Evolutionary conservation across 371 early-diverging fungal genomes (phyloP).

Genomic region (Syncephalastrum sp.): DNA sequence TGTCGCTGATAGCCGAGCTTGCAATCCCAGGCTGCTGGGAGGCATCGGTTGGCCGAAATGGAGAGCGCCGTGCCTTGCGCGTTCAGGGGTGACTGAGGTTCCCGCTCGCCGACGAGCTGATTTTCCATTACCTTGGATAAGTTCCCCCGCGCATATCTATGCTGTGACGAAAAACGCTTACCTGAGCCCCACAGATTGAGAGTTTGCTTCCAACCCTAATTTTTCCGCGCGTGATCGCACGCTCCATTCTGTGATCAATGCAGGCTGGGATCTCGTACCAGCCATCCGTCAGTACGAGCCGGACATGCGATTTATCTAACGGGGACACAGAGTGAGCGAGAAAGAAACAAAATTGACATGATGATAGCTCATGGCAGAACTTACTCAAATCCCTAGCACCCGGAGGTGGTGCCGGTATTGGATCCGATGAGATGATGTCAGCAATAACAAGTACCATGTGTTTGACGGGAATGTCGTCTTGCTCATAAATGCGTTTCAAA

Average conservation of each 20-base stretch:
- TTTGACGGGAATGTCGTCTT: constrained; percentile 58
- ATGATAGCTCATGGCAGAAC: neutral
- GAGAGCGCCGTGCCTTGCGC: constrained; percentile 22
- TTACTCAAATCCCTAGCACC: neutral
- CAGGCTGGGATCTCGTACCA: constrained; percentile 71
- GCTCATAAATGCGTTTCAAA: constrained; percentile 67
- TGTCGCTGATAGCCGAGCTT: constrained; percentile 62
- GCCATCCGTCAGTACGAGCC: constrained; percentile 70
- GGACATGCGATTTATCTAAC: constrained; percentile 6
- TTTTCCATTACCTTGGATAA: neutral
- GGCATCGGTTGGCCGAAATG: constrained; percentile 62
- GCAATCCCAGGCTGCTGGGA: constrained; percentile 69
- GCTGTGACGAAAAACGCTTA: constrained; percentile 7
- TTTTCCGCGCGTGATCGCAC: constrained; percentile 39
- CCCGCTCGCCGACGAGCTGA: no score
- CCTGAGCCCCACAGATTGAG: constrained; percentile 65
- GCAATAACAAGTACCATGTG: constrained; percentile 74
- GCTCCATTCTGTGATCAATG: constrained; percentile 55
- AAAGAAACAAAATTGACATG: neutral
- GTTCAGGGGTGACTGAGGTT: no score
- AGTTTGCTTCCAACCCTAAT: constrained; percentile 69
- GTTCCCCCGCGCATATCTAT: no score
- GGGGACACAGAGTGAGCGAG: neutral
- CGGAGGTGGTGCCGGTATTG: neutral
- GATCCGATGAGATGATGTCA: constrained; percentile 22